Percentiles rank a stretch among this genome's conserved stretches.
Conservation (phyloP, 2,329 filamentous ascomycete genomes). For the Colletotrichum cereale region DNA sequence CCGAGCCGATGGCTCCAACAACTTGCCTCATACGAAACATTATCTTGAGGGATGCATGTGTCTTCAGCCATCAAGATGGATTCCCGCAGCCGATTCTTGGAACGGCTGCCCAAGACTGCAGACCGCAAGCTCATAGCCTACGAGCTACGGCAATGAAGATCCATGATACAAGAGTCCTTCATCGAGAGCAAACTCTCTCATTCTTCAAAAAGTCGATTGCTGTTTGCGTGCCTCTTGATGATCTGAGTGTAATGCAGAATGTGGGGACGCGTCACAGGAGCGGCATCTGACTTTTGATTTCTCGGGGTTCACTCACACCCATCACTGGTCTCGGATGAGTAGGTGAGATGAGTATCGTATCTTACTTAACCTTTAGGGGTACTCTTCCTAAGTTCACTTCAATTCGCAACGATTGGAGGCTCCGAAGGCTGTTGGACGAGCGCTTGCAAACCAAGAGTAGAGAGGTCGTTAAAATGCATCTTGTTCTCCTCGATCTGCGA, state of each 20-base stretch:
- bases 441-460: not conserved
- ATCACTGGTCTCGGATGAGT: not conserved
- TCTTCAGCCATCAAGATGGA: not conserved
- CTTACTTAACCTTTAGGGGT: not conserved
- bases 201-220: not conserved
- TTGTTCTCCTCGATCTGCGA: not conserved
- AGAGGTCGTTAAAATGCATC: not conserved
- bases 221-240: constrained; percentile 2
- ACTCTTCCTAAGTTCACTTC: not conserved
- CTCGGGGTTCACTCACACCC: constrained; percentile 14
- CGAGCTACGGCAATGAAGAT: not conserved
- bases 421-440: not conserved
- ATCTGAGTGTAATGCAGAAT: not conserved
- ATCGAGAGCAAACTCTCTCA: not conserved
- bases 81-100: not conserved
- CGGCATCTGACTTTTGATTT: not conserved
- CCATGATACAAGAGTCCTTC: not conserved
- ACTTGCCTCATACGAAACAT: not conserved
- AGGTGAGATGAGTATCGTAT: not conserved
- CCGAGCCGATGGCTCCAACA: not conserved
- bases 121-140: not conserved
- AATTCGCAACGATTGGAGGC: too few species aligned
- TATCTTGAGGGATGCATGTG: not conserved
- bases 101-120: not conserved
- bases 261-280: not conserved